phyloP scores from a whole-genome alignment of 2,329 filamentous ascomycete genomes.

The Rhinocladiella similis region DNA sequence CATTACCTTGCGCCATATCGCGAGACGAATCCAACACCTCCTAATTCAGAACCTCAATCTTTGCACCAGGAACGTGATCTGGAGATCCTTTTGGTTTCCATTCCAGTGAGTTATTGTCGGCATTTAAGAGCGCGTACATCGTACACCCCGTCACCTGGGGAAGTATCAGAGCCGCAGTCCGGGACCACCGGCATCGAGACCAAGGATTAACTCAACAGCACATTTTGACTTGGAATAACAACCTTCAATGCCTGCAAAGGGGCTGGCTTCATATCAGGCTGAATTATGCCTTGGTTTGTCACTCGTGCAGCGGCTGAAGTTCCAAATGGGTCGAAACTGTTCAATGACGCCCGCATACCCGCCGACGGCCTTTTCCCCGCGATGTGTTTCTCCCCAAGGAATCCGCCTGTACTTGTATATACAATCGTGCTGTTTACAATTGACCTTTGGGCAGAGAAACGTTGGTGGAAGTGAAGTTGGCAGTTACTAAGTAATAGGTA shows the following conservation, averaged over 20 bases:
- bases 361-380: not conserved
- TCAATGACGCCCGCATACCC: not conserved
- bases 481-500: too few relatives aligned
- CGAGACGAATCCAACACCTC: conserved; percentile 18
- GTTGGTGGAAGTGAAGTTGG: too few relatives aligned
- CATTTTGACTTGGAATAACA: not conserved
- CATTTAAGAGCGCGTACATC: not conserved
- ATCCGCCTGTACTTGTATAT: too few relatives aligned
- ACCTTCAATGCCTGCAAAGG: too few relatives aligned
- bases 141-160: too few relatives aligned
- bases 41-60: conserved; percentile 4
- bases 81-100: too few relatives aligned
- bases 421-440: too few relatives aligned
- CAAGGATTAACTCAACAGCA: not conserved
- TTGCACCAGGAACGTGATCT: too few relatives aligned
- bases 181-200: not conserved
- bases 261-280: conserved; percentile 17
- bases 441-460: too few relatives aligned
- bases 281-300: conserved; percentile 4
- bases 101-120: too few relatives aligned
- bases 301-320: conserved; percentile 3
- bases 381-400: too few relatives aligned
- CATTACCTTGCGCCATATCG: conserved; percentile 20
- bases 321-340: not conserved
- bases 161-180: not conserved